These are phyloP conservation scores for Venturia nashicola DNA, from an alignment of 2,329 filamentous ascomycete genomes.

Conservation along the genomic window DNA sequence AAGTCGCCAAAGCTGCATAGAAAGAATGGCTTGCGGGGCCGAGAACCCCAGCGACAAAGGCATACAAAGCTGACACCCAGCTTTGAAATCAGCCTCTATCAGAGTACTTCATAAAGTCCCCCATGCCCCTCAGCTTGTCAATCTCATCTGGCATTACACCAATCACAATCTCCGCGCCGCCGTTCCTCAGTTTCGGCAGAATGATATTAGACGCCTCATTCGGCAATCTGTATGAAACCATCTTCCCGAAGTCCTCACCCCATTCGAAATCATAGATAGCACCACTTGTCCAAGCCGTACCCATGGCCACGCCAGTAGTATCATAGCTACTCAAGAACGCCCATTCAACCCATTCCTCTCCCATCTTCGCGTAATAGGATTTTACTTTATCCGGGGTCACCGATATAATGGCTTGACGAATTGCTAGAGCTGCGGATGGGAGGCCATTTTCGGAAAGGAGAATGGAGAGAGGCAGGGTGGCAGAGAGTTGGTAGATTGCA, in stretches of 20 bases:
- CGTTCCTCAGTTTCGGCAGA: not conserved
- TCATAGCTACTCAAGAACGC: not conserved
- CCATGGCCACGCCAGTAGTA: constrained; percentile 6
- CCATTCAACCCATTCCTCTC: constrained; percentile 5
- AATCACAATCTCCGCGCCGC: not conserved
- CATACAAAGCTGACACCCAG: too few species aligned
- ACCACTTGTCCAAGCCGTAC: constrained; percentile 6
- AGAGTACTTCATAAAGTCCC: not conserved
- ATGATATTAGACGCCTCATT: not conserved
- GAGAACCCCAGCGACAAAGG: too few species aligned
- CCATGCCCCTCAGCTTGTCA: not conserved
- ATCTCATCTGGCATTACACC: constrained; percentile 2
- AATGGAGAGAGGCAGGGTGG: constrained; percentile 3
- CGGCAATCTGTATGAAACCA: not conserved
- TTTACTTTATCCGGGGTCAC: constrained; percentile 1
- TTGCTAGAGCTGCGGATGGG: not conserved
- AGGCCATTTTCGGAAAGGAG: constrained; percentile 6
- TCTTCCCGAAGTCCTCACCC: not conserved
- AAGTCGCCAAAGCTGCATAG: too few species aligned
- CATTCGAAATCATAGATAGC: constrained; percentile 1
- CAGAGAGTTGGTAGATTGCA: constrained; percentile 6
- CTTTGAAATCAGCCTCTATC: too few species aligned
- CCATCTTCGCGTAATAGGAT: not conserved
- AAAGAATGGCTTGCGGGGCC: too few species aligned
- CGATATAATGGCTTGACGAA: constrained; percentile 4